These are phyloP conservation scores for Rhizopus microsporus DNA, from an alignment of 371 early-diverging fungal genomes.

Conservation along the genomic window DNA sequence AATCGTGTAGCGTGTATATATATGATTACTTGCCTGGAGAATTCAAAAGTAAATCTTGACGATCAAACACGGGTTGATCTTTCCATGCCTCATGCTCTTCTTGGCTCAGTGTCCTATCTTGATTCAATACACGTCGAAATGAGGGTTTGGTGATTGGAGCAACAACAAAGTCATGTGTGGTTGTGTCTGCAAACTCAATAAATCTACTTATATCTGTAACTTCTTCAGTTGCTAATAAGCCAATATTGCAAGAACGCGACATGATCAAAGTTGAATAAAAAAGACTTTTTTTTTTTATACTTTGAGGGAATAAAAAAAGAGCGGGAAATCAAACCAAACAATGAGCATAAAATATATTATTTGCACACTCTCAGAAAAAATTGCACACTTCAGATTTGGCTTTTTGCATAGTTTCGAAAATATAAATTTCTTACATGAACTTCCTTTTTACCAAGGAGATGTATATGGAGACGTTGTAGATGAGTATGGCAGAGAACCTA, in stretches of 20 bases:
- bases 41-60: slow-evolving; percentile 25
- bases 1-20: not conserved
- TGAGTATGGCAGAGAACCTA: no score
- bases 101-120: slow-evolving; percentile 20
- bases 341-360: no score
- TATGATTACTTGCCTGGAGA: not conserved
- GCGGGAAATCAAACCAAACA: no score
- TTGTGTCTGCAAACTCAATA: slow-evolving; percentile 46
- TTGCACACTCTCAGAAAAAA: no score
- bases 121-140: slow-evolving; percentile 51
- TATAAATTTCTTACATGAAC: no score
- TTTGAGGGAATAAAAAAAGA: not conserved
- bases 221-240: slow-evolving; percentile 34
- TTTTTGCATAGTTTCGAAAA: no score
- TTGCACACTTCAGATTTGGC: no score
- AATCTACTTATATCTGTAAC: slow-evolving; percentile 44
- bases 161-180: slow-evolving; percentile 62
- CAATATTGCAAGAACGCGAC: slow-evolving; percentile 37
- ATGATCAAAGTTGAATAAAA: not conserved
- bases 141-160: slow-evolving; percentile 58
- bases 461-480: no score
- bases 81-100: slow-evolving; percentile 35
- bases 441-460: no score
- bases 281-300: not conserved
- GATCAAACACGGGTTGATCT: slow-evolving; percentile 41